phyloP scores from a whole-genome alignment of 805 yeast species.

The Ogataea nakhonphanomensis region DNA sequence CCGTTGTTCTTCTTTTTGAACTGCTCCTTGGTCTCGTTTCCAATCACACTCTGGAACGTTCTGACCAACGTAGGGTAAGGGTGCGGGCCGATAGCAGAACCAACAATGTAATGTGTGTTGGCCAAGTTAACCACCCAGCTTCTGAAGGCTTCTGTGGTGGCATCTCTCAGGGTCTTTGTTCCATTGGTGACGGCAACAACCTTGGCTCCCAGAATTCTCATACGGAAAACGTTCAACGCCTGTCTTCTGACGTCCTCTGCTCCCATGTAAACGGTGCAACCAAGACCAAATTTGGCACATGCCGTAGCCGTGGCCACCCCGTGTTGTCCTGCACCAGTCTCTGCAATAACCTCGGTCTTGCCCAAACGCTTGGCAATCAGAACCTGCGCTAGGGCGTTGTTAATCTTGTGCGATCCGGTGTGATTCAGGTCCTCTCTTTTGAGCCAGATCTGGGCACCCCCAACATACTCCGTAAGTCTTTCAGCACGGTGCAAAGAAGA shows the following conservation, averaged over 20 bases:
- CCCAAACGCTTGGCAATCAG: conserved; percentile 77
- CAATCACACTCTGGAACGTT: conserved; percentile 97
- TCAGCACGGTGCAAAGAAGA: conserved; percentile 89
- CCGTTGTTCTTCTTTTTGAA: conserved; percentile 76
- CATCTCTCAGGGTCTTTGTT: conserved; percentile 94
- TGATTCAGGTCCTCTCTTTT: conserved; percentile 95
- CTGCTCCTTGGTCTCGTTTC: conserved; percentile 90
- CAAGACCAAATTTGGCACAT: conserved; percentile 86
- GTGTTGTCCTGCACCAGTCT: conserved; percentile 92
- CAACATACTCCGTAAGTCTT: conserved; percentile 81
- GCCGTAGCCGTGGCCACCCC: conserved; percentile 94
- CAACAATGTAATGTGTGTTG: conserved; percentile 91
- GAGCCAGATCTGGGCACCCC: conserved; percentile 96
- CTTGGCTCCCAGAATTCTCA: conserved; percentile 93
- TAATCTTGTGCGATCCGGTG: conserved; percentile 85
- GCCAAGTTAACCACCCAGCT: conserved; percentile 87
- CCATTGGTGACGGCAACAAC: conserved; percentile 94
- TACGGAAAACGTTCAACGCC: conserved; percentile 96
- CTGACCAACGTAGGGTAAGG: conserved; percentile 98
- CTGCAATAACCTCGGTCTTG: conserved; percentile 74
- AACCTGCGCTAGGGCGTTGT: conserved; percentile 81
- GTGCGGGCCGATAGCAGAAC: conserved; percentile 99
- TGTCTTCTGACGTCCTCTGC: conserved; percentile 99
- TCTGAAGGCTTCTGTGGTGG: conserved; percentile 95
- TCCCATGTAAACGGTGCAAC: conserved; percentile 96